Evolutionary conservation across 2,329 filamentous ascomycete species (phyloP).

Genomic region (Xylaria sp.): DNA sequence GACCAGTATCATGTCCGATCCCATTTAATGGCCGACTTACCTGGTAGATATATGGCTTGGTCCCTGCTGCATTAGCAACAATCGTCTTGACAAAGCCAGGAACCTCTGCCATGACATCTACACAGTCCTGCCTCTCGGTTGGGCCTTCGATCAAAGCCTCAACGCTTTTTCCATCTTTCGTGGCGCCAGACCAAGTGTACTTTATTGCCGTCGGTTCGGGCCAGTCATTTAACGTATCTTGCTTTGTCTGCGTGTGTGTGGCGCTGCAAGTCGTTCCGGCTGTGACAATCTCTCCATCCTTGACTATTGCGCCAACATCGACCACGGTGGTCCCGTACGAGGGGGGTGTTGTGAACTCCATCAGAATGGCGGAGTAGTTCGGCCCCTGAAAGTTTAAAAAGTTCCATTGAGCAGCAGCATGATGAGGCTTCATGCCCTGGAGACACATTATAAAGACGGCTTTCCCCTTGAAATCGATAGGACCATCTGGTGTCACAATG

Average conservation of each 20-base stretch:
- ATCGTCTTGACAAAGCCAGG: slow-evolving; percentile 95
- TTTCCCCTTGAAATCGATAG: slow-evolving; percentile 80
- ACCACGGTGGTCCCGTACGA: slow-evolving; percentile 90
- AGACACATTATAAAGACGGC: slow-evolving; percentile 84
- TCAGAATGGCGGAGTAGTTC: slow-evolving; percentile 84
- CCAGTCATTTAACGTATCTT: slow-evolving; percentile 84
- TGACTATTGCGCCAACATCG: slow-evolving; percentile 80
- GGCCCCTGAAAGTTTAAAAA: slow-evolving; percentile 91
- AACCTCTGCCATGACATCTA: slow-evolving; percentile 97
- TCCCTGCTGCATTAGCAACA: slow-evolving; percentile 84
- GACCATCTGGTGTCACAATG: slow-evolving; percentile 81
- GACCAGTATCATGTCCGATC: not conserved
- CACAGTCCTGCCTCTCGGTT: slow-evolving; percentile 74
- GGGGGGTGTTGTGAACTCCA: slow-evolving; percentile 93
- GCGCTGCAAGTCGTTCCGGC: slow-evolving; percentile 70
- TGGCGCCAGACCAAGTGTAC: slow-evolving; percentile 79
- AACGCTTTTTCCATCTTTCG: slow-evolving; percentile 75
- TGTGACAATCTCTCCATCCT: slow-evolving; percentile 78
- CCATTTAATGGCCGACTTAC: slow-evolving; percentile 52
- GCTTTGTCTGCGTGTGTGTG: slow-evolving; percentile 71
- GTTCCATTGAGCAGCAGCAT: slow-evolving; percentile 91
- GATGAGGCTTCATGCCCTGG: slow-evolving; percentile 99
- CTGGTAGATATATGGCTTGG: slow-evolving; percentile 98
- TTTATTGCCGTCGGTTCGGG: slow-evolving; percentile 79
- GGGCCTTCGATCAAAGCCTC: slow-evolving; percentile 71